Conservation (phyloP, 2,329 filamentous ascomycete genomes). For the Xylaria sp. region DNA sequence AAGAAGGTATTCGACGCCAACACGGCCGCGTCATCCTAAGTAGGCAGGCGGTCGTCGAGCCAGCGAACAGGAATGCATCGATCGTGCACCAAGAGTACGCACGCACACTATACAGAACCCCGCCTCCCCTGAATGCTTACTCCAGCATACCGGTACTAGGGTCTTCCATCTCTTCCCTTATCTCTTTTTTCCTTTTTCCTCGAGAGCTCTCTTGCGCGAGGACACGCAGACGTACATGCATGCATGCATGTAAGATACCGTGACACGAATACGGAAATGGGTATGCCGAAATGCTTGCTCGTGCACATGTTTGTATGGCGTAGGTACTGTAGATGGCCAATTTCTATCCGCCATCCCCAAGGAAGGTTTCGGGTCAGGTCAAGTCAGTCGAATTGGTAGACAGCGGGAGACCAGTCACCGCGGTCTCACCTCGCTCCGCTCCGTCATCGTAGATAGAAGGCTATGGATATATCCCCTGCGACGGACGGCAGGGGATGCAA, state of each 20-base stretch:
- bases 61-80: slow-evolving; percentile 26
- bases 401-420: slow-evolving; percentile 14
- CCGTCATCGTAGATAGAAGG: background rate
- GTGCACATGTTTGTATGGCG: background rate
- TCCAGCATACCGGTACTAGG: slow-evolving; percentile 9
- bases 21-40: slow-evolving; percentile 21
- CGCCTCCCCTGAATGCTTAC: slow-evolving; percentile 19
- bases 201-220: background rate
- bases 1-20: slow-evolving; percentile 48
- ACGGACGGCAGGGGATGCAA: background rate
- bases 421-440: slow-evolving; percentile 15
- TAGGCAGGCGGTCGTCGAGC: slow-evolving; percentile 1
- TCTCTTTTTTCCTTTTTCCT: no score
- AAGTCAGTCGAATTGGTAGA: no score
- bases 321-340: background rate
- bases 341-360: background rate
- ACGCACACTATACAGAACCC: slow-evolving; percentile 3
- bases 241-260: slow-evolving; percentile 16
- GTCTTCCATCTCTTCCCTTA: background rate
- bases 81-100: slow-evolving; percentile 13
- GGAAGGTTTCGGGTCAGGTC: background rate
- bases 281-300: background rate
- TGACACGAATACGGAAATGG: background rate
- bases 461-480: background rate
- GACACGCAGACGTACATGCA: background rate